phyloP scores from a whole-genome alignment of 495 filamentous ascomycete species.

The Chaetomium cochliodes region DNA sequence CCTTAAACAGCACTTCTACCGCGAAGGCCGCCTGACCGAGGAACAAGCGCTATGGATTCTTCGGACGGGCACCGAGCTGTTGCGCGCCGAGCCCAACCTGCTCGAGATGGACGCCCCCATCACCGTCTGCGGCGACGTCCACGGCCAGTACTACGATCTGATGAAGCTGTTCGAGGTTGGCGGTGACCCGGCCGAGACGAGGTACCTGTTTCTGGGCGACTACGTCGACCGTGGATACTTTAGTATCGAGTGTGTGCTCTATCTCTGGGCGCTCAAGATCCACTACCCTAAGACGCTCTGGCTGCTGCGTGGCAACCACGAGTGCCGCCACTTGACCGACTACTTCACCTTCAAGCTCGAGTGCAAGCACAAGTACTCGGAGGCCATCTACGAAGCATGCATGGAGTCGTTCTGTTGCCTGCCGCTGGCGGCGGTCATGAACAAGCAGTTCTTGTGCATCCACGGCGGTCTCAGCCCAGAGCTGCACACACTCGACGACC shows the following conservation, averaged over 20 bases:
- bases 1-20: constrained; percentile 96
- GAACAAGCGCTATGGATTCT: constrained; percentile 97
- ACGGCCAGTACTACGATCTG: constrained; percentile 97
- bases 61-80: constrained; percentile 73
- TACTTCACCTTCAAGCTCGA: constrained; percentile 99
- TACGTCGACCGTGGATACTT: constrained; percentile 99
- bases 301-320: constrained; percentile 95
- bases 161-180: constrained; percentile 99
- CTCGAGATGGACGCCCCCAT: constrained; percentile 99
- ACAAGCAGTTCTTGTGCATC: constrained; percentile 99
- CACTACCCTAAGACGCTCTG: constrained; percentile 98
- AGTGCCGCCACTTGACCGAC: constrained; percentile 97
- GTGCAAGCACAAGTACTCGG: constrained; percentile 98
- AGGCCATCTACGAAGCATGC: constrained; percentile 93
- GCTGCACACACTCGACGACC: constrained; percentile 89
- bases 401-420: constrained; percentile 96
- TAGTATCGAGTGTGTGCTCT: constrained; percentile 97
- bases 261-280: constrained; percentile 97
- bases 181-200: constrained; percentile 90
- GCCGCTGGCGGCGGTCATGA: constrained; percentile 96
- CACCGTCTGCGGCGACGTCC: constrained; percentile 98
- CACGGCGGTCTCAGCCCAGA: constrained; percentile 96
- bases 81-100: constrained; percentile 86
- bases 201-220: constrained; percentile 95
- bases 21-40: constrained; percentile 93